Evolutionary conservation across 495 filamentous ascomycete species (phyloP).

Genomic region (Zalerion maritima): DNA sequence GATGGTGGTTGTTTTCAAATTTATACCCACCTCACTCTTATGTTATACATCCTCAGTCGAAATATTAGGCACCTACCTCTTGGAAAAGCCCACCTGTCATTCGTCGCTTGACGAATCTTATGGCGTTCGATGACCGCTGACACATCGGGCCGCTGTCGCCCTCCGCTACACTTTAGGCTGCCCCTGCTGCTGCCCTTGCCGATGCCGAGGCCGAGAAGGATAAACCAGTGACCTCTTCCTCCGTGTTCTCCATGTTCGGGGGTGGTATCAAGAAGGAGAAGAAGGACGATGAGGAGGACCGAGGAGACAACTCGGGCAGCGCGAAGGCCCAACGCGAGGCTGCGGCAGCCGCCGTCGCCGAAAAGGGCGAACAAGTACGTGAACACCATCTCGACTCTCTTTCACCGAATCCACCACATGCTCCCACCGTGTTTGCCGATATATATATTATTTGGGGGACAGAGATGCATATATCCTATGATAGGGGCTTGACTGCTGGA

Average conservation of each 20-base stretch:
- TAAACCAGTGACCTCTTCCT: conserved; percentile 25
- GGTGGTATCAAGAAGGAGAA: conserved; percentile 81
- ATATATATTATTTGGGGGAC: background rate
- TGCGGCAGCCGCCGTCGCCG: conserved; percentile 34
- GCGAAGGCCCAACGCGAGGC: conserved; percentile 70
- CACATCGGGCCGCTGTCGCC: too few relatives aligned
- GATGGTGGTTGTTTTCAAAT: too few relatives aligned
- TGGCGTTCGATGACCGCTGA: too few relatives aligned
- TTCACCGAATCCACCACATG: background rate
- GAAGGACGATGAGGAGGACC: conserved; percentile 54
- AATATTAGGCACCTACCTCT: too few relatives aligned
- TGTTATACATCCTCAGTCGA: too few relatives aligned
- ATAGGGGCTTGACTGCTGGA: conserved; percentile 2
- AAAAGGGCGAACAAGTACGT: conserved; percentile 28
- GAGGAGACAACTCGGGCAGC: conserved; percentile 69
- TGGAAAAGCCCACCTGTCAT: too few relatives aligned
- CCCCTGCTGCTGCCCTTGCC: too few relatives aligned
- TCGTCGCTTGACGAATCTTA: too few relatives aligned
- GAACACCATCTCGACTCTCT: background rate
- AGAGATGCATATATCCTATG: background rate
- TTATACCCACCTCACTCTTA: too few relatives aligned
- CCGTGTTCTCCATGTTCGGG: conserved; percentile 95
- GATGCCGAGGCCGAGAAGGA: too few relatives aligned
- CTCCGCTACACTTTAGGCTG: too few relatives aligned
- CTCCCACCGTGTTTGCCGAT: background rate